Evolutionary conservation across 1,139 yeast genomes (phyloP).

Genomic region (Candida gigantensis): DNA sequence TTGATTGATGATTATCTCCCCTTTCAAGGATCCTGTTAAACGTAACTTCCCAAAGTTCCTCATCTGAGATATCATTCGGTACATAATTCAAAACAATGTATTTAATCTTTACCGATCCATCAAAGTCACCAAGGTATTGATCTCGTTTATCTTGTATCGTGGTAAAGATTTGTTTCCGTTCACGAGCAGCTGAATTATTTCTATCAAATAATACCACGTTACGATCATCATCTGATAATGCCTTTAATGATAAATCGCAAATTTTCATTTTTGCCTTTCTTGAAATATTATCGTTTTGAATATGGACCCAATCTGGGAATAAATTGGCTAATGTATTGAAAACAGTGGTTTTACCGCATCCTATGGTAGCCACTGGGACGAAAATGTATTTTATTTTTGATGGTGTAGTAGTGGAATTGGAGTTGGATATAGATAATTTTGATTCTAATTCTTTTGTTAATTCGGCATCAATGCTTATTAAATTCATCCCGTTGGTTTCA

Average conservation of each 20-base stretch:
- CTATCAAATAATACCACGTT: slow-evolving; percentile 74
- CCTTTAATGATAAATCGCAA: slow-evolving; percentile 49
- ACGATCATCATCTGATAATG: slow-evolving; percentile 25
- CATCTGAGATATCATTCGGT: slow-evolving; percentile 18
- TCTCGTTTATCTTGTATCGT: slow-evolving; percentile 48
- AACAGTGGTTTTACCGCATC: slow-evolving; percentile 93
- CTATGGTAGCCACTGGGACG: slow-evolving; percentile 86
- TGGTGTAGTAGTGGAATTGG: no score
- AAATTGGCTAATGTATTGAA: slow-evolving; percentile 59
- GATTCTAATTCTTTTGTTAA: slow-evolving; percentile 17
- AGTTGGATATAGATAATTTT: no score
- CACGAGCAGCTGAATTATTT: slow-evolving; percentile 74
- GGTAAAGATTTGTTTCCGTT: slow-evolving; percentile 65
- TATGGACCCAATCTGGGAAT: slow-evolving; percentile 67
- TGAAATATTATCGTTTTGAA: slow-evolving; percentile 82
- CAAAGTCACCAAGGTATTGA: slow-evolving; percentile 34
- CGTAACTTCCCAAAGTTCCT: slow-evolving; percentile 54
- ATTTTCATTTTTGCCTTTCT: slow-evolving; percentile 52
- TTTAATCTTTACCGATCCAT: slow-evolving; percentile 35
- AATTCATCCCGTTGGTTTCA: slow-evolving; percentile 34
- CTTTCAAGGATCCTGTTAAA: slow-evolving; percentile 59
- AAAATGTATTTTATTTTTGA: slow-evolving; percentile 62
- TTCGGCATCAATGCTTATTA: slow-evolving; percentile 25
- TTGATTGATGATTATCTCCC: slow-evolving; percentile 91
- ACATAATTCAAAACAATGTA: slow-evolving; percentile 73